phyloP scores from a whole-genome alignment of 805 yeast genomes.

The Priceomyces medius region DNA sequence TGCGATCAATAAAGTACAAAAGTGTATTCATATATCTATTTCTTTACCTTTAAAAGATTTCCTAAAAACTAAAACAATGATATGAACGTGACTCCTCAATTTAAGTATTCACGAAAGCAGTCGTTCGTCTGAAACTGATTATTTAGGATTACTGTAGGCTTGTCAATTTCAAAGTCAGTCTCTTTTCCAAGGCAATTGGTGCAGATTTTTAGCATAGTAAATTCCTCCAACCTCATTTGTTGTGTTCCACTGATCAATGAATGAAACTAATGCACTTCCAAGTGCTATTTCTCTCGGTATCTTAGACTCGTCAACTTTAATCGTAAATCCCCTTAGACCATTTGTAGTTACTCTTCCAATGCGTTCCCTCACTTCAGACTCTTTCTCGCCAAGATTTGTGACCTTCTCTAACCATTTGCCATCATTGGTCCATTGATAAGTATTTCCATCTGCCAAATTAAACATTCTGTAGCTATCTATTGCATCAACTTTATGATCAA shows the following conservation, averaged over 20 bases:
- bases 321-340: slow-evolving; percentile 53
- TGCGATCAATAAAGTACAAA: too few species aligned
- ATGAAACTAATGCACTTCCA: slow-evolving; percentile 58
- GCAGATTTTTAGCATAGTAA: slow-evolving; percentile 51
- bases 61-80: too few species aligned
- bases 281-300: slow-evolving; percentile 60
- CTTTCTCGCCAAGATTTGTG: slow-evolving; percentile 60
- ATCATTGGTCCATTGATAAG: slow-evolving; percentile 64
- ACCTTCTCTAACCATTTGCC: slow-evolving; percentile 60
- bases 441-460: slow-evolving; percentile 56
- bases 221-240: slow-evolving; percentile 62
- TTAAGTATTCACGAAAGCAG: too few species aligned
- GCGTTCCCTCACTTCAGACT: slow-evolving; percentile 61
- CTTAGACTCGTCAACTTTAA: slow-evolving; percentile 52
- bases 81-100: too few species aligned
- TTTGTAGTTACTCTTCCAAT: slow-evolving; percentile 59
- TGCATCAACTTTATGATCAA: slow-evolving; percentile 61
- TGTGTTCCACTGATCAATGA: slow-evolving; percentile 69
- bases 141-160: too few species aligned
- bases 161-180: slow-evolving; percentile 31
- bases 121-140: too few species aligned
- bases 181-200: slow-evolving; percentile 56
- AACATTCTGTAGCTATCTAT: slow-evolving; percentile 60
- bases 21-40: too few species aligned
- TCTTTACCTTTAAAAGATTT: too few species aligned